These are phyloP conservation scores for Cutaneotrichosporon sp. DNA, from an alignment of 1,284 basidiomycete genomes.

Conservation along the genomic window DNA sequence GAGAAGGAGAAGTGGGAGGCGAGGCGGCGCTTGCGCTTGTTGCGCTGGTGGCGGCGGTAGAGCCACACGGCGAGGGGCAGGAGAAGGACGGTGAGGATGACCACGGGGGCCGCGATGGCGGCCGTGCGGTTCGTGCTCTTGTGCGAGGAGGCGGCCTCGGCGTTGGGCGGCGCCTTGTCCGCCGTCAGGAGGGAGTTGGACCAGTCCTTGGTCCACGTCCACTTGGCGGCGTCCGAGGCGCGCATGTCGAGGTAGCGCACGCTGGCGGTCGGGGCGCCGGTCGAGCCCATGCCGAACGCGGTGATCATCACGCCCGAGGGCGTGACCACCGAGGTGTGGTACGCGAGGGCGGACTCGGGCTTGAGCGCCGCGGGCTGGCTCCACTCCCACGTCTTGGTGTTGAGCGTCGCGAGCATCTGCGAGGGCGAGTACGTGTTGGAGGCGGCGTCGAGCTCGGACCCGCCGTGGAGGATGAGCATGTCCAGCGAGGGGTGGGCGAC, in stretches of 20 bases:
- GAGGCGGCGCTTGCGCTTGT: constrained; percentile 47
- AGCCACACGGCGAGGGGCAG: constrained; percentile 42
- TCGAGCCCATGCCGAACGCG: constrained; percentile 45
- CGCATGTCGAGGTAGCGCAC: constrained; percentile 52
- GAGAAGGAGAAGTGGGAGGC: constrained; percentile 52
- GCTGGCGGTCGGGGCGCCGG: constrained; percentile 36
- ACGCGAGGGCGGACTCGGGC: constrained; percentile 40
- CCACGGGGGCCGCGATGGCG: constrained; percentile 44
- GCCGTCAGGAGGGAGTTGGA: constrained; percentile 36
- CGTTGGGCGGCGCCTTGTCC: constrained; percentile 17
- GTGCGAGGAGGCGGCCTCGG: constrained; percentile 9
- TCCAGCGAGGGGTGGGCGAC: constrained; percentile 49
- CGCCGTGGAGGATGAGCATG: constrained; percentile 48
- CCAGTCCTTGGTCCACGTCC: constrained; percentile 51
- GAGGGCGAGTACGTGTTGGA: constrained; percentile 31
- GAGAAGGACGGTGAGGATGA: constrained; percentile 39
- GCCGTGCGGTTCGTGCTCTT: constrained; percentile 28
- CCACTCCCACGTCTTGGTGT: constrained; percentile 51
- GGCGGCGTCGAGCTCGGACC: constrained; percentile 30
- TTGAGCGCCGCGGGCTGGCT: constrained; percentile 47
- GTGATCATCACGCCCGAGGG: constrained; percentile 53
- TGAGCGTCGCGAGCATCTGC: constrained; percentile 42
- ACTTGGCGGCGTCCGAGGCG: constrained; percentile 30
- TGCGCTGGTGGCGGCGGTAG: constrained; percentile 42
- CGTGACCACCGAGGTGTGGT: constrained; percentile 52